phyloP scores from a whole-genome alignment of 2,329 filamentous ascomycete species.

The Colletotrichum cordylinicola region DNA sequence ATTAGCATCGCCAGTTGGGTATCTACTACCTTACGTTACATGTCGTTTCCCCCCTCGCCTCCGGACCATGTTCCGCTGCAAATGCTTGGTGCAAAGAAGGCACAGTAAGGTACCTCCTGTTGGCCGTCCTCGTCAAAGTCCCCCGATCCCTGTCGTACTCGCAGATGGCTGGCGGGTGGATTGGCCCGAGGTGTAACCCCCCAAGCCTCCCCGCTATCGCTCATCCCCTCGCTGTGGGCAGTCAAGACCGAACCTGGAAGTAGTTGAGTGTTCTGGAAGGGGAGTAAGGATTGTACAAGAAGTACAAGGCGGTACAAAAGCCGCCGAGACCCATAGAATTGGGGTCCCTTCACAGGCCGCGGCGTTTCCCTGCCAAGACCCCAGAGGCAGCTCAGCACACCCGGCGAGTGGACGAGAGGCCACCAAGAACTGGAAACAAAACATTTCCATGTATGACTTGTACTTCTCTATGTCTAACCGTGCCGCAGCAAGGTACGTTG shows the following conservation, averaged over 20 bases:
- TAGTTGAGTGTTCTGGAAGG: background rate
- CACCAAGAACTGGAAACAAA: background rate
- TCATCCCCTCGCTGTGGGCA: background rate
- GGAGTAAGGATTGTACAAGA: background rate
- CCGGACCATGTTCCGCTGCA: background rate
- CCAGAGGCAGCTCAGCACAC: background rate
- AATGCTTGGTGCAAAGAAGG: background rate
- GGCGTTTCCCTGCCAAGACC: constrained; percentile 11
- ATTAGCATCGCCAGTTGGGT: background rate
- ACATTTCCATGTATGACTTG: background rate
- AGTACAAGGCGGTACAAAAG: background rate
- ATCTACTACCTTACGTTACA: background rate
- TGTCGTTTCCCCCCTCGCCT: background rate
- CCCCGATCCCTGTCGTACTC: background rate
- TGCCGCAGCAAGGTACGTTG: background rate
- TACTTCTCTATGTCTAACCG: background rate
- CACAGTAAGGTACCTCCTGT: background rate
- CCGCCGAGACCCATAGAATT: background rate
- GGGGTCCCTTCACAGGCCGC: background rate
- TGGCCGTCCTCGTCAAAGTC: background rate
- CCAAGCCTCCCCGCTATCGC: background rate
- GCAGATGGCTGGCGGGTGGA: background rate
- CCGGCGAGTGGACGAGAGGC: constrained; percentile 7
- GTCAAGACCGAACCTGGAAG: background rate
- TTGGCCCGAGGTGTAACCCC: background rate